Evolutionary conservation across 108 stramenopile species (phyloP).

Genomic region (Nitzschia putrida): DNA sequence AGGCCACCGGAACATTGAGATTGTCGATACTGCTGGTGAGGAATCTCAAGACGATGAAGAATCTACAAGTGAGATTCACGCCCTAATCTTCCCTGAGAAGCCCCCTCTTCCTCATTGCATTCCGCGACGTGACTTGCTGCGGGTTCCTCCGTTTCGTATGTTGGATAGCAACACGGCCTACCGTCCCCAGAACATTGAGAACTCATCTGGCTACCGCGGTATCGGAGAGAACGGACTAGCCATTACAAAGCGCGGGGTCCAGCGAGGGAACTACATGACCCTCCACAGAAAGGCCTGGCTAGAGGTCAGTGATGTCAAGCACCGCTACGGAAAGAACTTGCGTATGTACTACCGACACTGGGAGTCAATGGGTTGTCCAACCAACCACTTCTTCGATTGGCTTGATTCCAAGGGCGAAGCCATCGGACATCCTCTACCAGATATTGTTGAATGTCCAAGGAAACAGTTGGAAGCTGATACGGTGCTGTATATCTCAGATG

Average conservation of each 20-base stretch:
- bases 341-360: slow-evolving; percentile 84
- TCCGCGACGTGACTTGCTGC: background rate
- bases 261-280: slow-evolving; percentile 63
- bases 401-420: slow-evolving; percentile 72
- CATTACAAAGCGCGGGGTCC: slow-evolving; percentile 61
- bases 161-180: background rate
- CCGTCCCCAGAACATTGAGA: background rate
- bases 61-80: slow-evolving; percentile 2
- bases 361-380: slow-evolving; percentile 64
- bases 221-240: slow-evolving; percentile 58
- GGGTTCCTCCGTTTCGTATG: background rate
- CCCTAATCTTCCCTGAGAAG: background rate
- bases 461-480: slow-evolving; percentile 69
- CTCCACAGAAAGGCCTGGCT: slow-evolving; percentile 82
- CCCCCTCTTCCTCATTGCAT: background rate
- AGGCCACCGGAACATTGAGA: slow-evolving; percentile 42
- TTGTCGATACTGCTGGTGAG: slow-evolving; percentile 63
- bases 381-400: slow-evolving; percentile 83
- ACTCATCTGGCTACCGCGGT: slow-evolving; percentile 52
- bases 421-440: slow-evolving; percentile 51
- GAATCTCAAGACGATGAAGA: slow-evolving; percentile 41
- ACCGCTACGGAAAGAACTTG: slow-evolving; percentile 88
- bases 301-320: slow-evolving; percentile 80
- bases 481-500: slow-evolving; percentile 70
- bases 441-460: slow-evolving; percentile 64